Base-by-base conservation (phyloP, 257 asterid genomes). In the Capsicum chinense region DNA sequence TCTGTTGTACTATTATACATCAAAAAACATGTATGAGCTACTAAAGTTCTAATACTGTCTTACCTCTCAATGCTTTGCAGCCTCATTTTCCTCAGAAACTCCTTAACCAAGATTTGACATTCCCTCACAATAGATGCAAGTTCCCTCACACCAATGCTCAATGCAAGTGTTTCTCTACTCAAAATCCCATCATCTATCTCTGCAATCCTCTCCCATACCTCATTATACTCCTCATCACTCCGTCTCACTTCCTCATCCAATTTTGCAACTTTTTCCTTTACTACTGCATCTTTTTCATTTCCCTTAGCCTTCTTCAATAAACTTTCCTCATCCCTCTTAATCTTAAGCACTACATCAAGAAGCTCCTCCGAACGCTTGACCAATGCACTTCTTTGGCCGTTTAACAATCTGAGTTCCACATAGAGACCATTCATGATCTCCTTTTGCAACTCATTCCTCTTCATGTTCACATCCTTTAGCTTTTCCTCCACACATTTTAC, bases 111-210 rank as follows among this genome's bases (percentile, higher is more conserved):
- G 83, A 90, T 90, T 86, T 92, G 92, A 84, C 97, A 93, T 87
- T 97, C 98, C 87, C 92, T 89, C 92, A 95, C 98, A 19, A 97
- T 90, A 80, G 87, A 90, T 62, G 86, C 87, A 85, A 97, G 95
- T 93, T 97, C 98, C 93, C 98, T 90, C 92, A 91, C 93, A 80
- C 97, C 97, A 87, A 92, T 87, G 89, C 94, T 91, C 84, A 94
- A 79, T 2, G 95, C 97, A 83, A 90, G n/a, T 17, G 94, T 89
- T 87, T 97, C 98, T 87, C 89, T 90, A 90, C 85, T 87, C 56
- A 76, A 82, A 10, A 95, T 92, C 87, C 86, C 88, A 88, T 91
- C 97, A 47, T 97, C 99, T 82, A 97, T 88, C 90, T 93, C 96
- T 80, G 80, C 89, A 79, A 97, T 90, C 89, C 90, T 90, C 83